Evolutionary conservation across 108 stramenopile genomes (phyloP).

Genomic region (Conticribra weissflogii): DNA sequence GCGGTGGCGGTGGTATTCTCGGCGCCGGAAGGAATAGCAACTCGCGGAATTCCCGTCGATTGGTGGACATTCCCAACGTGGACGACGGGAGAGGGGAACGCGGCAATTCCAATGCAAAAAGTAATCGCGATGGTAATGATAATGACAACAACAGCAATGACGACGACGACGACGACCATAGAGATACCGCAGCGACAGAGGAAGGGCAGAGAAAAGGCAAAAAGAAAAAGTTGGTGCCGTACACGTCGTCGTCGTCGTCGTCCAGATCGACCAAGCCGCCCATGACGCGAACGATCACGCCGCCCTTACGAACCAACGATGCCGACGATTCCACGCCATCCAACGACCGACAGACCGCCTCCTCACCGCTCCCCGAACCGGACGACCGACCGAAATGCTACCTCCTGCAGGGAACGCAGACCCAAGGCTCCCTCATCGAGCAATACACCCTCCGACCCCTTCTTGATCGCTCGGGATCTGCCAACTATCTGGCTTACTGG

Average conservation of each 20-base stretch:
- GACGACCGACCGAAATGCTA: conserved; percentile 31
- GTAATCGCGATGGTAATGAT: no score
- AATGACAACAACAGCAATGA: not conserved
- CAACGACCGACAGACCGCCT: no score
- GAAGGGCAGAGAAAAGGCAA: not conserved
- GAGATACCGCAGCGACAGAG: not conserved
- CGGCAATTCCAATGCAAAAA: no score
- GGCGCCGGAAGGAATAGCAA: no score
- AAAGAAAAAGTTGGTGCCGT: conserved; percentile 1
- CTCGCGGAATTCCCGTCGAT: no score
- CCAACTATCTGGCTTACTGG: conserved; percentile 20
- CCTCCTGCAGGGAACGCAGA: conserved; percentile 25
- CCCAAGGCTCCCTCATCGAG: conserved; percentile 34
- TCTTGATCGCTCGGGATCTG: not conserved
- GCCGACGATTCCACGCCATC: no score
- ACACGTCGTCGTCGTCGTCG: not conserved
- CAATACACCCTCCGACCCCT: conserved; percentile 11
- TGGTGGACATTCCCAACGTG: no score
- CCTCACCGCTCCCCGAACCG: no score
- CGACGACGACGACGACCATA: not conserved
- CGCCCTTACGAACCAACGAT: no score
- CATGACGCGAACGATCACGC: not conserved
- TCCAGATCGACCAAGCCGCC: not conserved
- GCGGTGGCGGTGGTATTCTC: no score
- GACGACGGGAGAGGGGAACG: no score